phyloP scores from a whole-genome alignment of 108 stramenopile species.

The Craspedostauros australis region DNA sequence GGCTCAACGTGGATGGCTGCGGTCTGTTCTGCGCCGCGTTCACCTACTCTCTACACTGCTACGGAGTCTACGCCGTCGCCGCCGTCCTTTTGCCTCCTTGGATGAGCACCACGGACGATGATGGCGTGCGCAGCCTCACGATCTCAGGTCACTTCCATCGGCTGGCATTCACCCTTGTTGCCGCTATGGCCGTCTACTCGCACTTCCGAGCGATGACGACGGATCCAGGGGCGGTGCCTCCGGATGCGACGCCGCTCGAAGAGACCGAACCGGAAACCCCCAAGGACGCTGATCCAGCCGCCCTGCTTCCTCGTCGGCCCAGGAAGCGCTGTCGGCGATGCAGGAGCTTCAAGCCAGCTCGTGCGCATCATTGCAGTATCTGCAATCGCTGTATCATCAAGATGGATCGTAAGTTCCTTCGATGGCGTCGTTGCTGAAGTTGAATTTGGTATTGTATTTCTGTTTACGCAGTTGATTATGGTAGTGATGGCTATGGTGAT shows the following conservation, averaged over 20 bases:
- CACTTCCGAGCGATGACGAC: constrained; percentile 92
- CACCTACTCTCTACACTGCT: constrained; percentile 64
- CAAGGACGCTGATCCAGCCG: constrained; percentile 3
- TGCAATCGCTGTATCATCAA: constrained; percentile 88
- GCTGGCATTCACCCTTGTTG: constrained; percentile 47
- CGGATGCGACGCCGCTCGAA: constrained; percentile 65
- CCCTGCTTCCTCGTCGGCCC: constrained; percentile 20
- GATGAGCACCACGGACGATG: constrained; percentile 63
- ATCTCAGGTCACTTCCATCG: constrained; percentile 48
- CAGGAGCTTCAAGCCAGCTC: constrained; percentile 80
- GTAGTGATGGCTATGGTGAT: no score
- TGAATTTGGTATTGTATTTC: neutral
- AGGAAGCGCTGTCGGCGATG: constrained; percentile 71
- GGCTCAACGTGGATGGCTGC: constrained; percentile 85
- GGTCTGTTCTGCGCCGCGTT: constrained; percentile 74
- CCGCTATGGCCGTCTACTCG: constrained; percentile 47
- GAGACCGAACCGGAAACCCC: constrained; percentile 15
- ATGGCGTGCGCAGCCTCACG: constrained; percentile 38
- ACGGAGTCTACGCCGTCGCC: constrained; percentile 60
- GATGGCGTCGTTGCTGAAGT: neutral
- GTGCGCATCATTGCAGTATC: constrained; percentile 71
- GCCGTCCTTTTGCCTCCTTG: constrained; percentile 74
- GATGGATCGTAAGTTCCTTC: constrained; percentile 83
- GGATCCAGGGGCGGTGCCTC: constrained; percentile 84
- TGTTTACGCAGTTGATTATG: no score